Conservation (phyloP, 2,329 filamentous ascomycete genomes). For the Cladosporium austrohemisphaericum region DNA sequence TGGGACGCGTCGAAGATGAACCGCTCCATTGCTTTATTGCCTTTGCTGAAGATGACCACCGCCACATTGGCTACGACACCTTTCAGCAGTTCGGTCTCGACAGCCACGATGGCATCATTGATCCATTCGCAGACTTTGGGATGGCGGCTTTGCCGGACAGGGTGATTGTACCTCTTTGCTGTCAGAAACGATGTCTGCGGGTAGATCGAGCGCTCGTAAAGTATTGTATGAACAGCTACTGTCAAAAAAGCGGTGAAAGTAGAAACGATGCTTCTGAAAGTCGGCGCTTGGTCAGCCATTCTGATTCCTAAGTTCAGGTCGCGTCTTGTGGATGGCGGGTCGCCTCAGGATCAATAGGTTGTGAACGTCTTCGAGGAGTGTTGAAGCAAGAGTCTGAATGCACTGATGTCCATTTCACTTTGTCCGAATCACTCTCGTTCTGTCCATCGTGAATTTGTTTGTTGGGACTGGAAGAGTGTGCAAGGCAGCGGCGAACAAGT, state of each 20-base stretch:
- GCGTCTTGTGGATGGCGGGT: too few relatives aligned
- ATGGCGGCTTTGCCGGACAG: slow-evolving; percentile 81
- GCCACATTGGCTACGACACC: slow-evolving; percentile 53
- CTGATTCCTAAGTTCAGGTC: too few relatives aligned
- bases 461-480: too few relatives aligned
- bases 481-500: too few relatives aligned
- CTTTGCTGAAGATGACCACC: slow-evolving; percentile 53
- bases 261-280: slow-evolving; percentile 57
- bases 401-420: too few relatives aligned
- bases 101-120: slow-evolving; percentile 70
- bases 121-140: slow-evolving; percentile 84
- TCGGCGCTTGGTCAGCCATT: slow-evolving; percentile 20
- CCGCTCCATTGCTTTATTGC: slow-evolving; percentile 54
- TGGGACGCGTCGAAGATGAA: slow-evolving; percentile 58
- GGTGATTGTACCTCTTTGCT: slow-evolving; percentile 75
- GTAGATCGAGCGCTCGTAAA: slow-evolving; percentile 79
- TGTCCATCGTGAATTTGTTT: too few relatives aligned
- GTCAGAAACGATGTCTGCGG: slow-evolving; percentile 73
- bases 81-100: slow-evolving; percentile 64
- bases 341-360: too few relatives aligned
- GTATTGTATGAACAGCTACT: slow-evolving; percentile 77
- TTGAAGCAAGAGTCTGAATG: too few relatives aligned
- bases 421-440: too few relatives aligned
- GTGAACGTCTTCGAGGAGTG: too few relatives aligned
- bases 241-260: slow-evolving; percentile 77